These are phyloP conservation scores for Fusarium proliferatum DNA, from an alignment of 2,329 filamentous ascomycete genomes.

Conservation along the genomic window DNA sequence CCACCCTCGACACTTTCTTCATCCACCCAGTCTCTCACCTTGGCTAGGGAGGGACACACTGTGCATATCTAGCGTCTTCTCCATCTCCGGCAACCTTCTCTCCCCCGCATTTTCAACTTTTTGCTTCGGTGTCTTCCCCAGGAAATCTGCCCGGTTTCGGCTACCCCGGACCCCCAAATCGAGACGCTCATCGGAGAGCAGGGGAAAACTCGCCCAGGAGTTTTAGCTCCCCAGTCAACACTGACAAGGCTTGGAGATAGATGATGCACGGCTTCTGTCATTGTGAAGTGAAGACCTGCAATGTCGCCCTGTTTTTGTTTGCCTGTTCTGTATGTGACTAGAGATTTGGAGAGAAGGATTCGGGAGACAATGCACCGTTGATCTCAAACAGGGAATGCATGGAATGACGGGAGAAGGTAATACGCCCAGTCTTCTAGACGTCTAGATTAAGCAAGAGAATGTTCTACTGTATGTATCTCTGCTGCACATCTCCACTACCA, in stretches of 20 bases:
- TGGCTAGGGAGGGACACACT: slow-evolving; percentile 34
- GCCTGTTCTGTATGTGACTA: background rate
- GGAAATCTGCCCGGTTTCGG: slow-evolving; percentile 26
- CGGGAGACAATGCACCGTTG: background rate
- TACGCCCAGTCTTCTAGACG: background rate
- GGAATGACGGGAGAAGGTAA: slow-evolving; percentile 16
- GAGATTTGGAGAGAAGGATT: background rate
- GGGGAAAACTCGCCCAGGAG: background rate
- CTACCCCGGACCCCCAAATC: slow-evolving; percentile 28
- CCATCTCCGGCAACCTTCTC: background rate
- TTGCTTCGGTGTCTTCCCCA: slow-evolving; percentile 11
- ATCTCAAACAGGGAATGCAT: slow-evolving; percentile 7
- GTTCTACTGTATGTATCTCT: background rate
- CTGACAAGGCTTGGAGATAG: slow-evolving; percentile 1
- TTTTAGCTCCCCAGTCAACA: background rate
- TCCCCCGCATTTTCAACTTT: slow-evolving; percentile 10
- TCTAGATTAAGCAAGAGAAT: slow-evolving; percentile 8
- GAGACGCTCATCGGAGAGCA: slow-evolving; percentile 24
- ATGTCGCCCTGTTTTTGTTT: background rate
- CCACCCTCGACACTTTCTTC: background rate
- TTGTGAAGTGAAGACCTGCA: background rate
- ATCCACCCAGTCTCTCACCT: background rate
- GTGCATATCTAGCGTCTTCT: slow-evolving; percentile 31
- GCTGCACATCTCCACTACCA: background rate
- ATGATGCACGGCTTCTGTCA: slow-evolving; percentile 10